phyloP scores from a whole-genome alignment of 495 filamentous ascomycete genomes.

The Gamarada debralockiae region DNA sequence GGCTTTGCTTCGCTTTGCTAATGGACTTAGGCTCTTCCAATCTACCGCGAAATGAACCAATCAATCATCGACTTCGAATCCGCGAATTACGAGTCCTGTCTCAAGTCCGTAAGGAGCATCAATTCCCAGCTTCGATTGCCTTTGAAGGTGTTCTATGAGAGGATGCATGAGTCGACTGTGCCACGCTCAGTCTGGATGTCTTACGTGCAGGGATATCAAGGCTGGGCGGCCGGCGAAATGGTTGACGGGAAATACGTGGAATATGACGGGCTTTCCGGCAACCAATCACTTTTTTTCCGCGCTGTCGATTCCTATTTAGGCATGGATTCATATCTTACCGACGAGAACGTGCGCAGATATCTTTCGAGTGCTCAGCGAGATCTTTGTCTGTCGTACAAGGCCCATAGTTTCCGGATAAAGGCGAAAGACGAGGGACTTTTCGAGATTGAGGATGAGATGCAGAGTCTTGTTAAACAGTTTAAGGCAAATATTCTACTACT shows the following conservation, averaged over 20 bases:
- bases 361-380: background rate
- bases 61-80: background rate
- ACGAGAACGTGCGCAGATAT: conserved; percentile 6
- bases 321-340: conserved; percentile 33
- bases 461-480: conserved; percentile 32
- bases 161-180: conserved; percentile 15
- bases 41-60: background rate
- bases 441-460: conserved; percentile 6
- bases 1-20: too few species aligned
- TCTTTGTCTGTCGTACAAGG: background rate
- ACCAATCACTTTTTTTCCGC: conserved; percentile 39
- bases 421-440: background rate
- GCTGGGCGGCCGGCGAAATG: conserved; percentile 34
- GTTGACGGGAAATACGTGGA: conserved; percentile 29
- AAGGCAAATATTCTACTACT: too few species aligned
- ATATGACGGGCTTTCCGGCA: conserved; percentile 42
- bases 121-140: background rate
- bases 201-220: conserved; percentile 40
- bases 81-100: background rate
- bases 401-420: background rate
- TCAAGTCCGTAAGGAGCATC: background rate
- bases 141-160: background rate
- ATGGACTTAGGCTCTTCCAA: background rate
- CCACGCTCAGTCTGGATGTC: conserved; percentile 31
- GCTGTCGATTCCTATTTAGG: conserved; percentile 40